phyloP scores from a whole-genome alignment of 768 basidiomycete genomes.

The Collybia sp. region DNA sequence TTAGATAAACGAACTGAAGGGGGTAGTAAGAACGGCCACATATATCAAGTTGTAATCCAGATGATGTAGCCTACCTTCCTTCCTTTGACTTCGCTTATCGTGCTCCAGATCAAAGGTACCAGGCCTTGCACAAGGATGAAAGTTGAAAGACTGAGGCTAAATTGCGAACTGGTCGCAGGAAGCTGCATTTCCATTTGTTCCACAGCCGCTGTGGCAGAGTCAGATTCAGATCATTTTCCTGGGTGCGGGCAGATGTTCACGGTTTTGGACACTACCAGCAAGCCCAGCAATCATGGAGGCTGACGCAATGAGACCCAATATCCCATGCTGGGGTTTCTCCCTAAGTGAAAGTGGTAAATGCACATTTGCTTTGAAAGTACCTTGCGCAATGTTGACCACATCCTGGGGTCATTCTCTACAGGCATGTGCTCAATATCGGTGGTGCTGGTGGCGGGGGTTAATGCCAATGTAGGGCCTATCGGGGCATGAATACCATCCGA shows the following conservation, averaged over 20 bases:
- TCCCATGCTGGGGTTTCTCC: too few relatives aligned
- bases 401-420: constrained; percentile 58
- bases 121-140: constrained; percentile 72
- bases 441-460: too few relatives aligned
- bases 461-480: too few relatives aligned
- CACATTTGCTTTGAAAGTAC: constrained; percentile 19
- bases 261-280: constrained; percentile 59
- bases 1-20: constrained; percentile 47
- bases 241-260: constrained; percentile 25
- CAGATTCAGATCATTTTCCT: background rate
- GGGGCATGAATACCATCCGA: too few relatives aligned
- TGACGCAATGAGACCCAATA: constrained; percentile 32
- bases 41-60: too few relatives aligned
- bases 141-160: constrained; percentile 65
- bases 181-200: constrained; percentile 54
- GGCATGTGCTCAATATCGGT: constrained; percentile 48
- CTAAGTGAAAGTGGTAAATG: background rate
- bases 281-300: constrained; percentile 59
- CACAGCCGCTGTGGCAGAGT: constrained; percentile 47
- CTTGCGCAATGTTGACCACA: constrained; percentile 55
- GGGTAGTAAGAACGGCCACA: too few relatives aligned
- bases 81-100: constrained; percentile 71
- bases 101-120: constrained; percentile 64
- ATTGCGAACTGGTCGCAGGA: constrained; percentile 52
- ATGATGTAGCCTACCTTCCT: constrained; percentile 45